These are phyloP conservation scores for Chrysoporthe cubensis DNA, from an alignment of 2,329 filamentous ascomycete species.

Conservation along the genomic window DNA sequence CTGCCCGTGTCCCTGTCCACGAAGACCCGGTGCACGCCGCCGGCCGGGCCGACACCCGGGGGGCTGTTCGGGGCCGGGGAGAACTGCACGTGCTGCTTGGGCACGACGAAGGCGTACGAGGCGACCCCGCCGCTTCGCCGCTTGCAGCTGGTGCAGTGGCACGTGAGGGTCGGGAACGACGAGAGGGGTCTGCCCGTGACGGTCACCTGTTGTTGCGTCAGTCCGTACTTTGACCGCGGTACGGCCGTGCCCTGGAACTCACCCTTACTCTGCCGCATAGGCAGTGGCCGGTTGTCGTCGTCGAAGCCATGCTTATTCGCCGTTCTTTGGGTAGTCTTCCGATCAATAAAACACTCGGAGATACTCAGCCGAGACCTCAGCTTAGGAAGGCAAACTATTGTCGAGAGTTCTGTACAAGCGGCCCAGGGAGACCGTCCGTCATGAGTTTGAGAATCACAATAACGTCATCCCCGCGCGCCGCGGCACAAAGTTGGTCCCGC, in stretches of 20 bases:
- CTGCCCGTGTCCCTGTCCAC: slow-evolving; percentile 21
- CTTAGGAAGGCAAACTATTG: neutral
- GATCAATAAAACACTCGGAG: neutral
- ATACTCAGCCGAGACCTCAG: neutral
- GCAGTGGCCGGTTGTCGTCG: slow-evolving; percentile 19
- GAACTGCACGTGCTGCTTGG: slow-evolving; percentile 23
- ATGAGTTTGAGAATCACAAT: neutral
- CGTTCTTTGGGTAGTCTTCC: neutral
- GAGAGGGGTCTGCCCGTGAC: slow-evolving; percentile 20
- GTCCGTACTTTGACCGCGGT: neutral
- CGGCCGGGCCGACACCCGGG: neutral
- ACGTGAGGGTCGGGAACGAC: slow-evolving; percentile 24
- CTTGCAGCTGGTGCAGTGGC: slow-evolving; percentile 26
- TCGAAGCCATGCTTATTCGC: neutral
- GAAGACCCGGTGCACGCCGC: slow-evolving; percentile 21
- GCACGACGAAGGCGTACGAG: slow-evolving; percentile 26
- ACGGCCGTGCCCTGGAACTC: neutral
- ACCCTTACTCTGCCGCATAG: slow-evolving; percentile 26
- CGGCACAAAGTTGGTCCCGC: slow-evolving; percentile 4
- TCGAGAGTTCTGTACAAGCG: neutral
- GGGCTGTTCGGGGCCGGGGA: slow-evolving; percentile 3
- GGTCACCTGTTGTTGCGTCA: slow-evolving; percentile 12
- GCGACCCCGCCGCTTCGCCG: slow-evolving; percentile 26
- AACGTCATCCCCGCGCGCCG: slow-evolving; percentile 1
- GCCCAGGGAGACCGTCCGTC: neutral